phyloP scores from a whole-genome alignment of 2,329 filamentous ascomycete species.

The Epichloe aotearoae region DNA sequence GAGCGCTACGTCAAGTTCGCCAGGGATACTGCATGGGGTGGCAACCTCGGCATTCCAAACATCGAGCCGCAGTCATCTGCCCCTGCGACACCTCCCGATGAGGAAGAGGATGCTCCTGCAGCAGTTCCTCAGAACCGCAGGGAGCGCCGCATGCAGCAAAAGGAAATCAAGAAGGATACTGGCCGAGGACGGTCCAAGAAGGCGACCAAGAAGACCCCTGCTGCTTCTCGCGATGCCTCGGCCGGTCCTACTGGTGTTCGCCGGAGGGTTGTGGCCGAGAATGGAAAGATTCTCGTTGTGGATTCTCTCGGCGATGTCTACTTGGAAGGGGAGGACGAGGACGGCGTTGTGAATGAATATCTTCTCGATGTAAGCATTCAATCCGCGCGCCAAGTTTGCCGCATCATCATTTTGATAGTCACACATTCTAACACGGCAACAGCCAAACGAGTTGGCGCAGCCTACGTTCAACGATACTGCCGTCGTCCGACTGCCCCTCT shows the following conservation, averaged over 20 bases:
- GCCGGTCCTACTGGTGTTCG: conserved; percentile 52
- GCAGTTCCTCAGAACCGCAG: conserved; percentile 61
- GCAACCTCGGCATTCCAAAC: conserved; percentile 60
- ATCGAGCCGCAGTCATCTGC: conserved; percentile 37
- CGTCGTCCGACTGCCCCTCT: conserved; percentile 65
- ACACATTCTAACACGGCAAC: conserved; percentile 10
- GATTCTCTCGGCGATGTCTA: conserved; percentile 88
- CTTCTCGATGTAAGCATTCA: conserved; percentile 66
- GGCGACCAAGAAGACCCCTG: conserved; percentile 21
- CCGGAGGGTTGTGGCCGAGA: conserved; percentile 83
- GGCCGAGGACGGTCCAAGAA: conserved; percentile 40
- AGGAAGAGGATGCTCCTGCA: conserved; percentile 36
- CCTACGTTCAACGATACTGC: conserved; percentile 75
- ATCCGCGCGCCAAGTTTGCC: neutral
- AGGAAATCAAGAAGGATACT: conserved; percentile 60
- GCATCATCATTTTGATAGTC: neutral
- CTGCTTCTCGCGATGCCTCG: conserved; percentile 30
- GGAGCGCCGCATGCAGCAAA: conserved; percentile 80
- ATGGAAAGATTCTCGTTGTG: conserved; percentile 88
- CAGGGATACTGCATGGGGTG: conserved; percentile 78
- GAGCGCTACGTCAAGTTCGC: conserved; percentile 86
- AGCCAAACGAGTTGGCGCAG: conserved; percentile 66
- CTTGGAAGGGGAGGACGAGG: conserved; percentile 81
- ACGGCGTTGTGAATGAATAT: conserved; percentile 71
- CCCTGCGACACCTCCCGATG: conserved; percentile 27